Percentiles rank a stretch among this genome's conserved stretches.
These are phyloP conservation scores for Pythium vanterpoolii DNA, from an alignment of 352 stramenopile species.

Conservation along the genomic window DNA sequence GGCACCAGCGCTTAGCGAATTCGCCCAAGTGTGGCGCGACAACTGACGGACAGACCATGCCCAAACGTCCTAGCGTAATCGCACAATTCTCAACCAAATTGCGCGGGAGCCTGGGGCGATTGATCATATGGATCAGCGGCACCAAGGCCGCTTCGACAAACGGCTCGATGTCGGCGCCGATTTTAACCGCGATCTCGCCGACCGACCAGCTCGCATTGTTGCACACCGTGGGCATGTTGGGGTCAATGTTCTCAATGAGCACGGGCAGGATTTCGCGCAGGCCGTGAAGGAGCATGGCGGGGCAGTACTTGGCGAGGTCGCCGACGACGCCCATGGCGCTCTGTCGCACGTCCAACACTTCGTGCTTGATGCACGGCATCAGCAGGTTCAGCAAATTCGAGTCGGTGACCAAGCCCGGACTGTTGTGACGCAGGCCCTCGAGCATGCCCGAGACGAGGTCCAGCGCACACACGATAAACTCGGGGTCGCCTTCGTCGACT, in stretches of 20 bases:
- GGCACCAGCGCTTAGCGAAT: conserved; percentile 89
- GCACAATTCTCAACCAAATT: conserved; percentile 89
- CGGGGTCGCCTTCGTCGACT: conserved; percentile 82
- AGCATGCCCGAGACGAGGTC: conserved; percentile 89
- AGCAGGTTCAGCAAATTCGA: conserved; percentile 89
- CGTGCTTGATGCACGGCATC: conserved; percentile 82
- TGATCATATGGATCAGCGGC: conserved; percentile 84
- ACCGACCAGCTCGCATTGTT: conserved; percentile 93
- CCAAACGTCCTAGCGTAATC: conserved; percentile 88
- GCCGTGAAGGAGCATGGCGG: conserved; percentile 65
- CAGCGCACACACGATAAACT: conserved; percentile 88
- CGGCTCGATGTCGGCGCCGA: conserved; percentile 80
- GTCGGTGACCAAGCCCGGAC: conserved; percentile 64
- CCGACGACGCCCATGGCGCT: conserved; percentile 88
- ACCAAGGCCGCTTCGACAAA: conserved; percentile 71
- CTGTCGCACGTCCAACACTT: conserved; percentile 87
- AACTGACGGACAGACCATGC: conserved; percentile 80
- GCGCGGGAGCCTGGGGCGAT: conserved; percentile 80
- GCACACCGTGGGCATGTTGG: conserved; percentile 86
- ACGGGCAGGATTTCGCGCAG: conserved; percentile 76
- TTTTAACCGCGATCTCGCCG: conserved; percentile 85
- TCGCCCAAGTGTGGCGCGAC: conserved; percentile 80
- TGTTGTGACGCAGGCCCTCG: conserved; percentile 76
- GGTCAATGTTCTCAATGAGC: conserved; percentile 87
- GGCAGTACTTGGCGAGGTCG: conserved; percentile 84